These are phyloP conservation scores for Lyophyllum shimeji DNA, from an alignment of 768 basidiomycete genomes.

Conservation along the genomic window DNA sequence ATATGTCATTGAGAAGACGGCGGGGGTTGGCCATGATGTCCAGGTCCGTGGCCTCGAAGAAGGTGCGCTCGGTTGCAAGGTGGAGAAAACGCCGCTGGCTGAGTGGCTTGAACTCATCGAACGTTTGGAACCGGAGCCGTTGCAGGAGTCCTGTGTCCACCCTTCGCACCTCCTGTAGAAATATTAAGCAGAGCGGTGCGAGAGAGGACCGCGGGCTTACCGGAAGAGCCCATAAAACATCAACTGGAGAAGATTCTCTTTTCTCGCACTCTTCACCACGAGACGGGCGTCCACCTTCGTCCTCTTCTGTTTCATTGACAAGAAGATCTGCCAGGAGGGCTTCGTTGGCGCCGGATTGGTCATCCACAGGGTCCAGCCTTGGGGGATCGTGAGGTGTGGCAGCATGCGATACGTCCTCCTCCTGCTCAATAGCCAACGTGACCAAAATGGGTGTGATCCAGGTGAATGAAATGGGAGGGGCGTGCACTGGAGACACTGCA, in stretches of 20 bases:
- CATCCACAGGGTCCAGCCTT: background rate
- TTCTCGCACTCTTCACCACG: background rate
- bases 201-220: background rate
- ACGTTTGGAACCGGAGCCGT: background rate
- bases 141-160: background rate
- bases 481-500: background rate
- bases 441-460: background rate
- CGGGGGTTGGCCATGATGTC: background rate
- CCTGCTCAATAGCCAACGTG: background rate
- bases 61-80: background rate
- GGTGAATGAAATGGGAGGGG: background rate
- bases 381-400: background rate
- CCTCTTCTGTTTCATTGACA: background rate
- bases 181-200: background rate
- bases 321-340: background rate
- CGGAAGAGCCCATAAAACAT: background rate
- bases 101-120: background rate
- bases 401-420: background rate
- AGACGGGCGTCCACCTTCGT: background rate
- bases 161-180: background rate
- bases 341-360: background rate
- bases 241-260: background rate
- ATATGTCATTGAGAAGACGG: conserved; percentile 21
- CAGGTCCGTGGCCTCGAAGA: background rate
- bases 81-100: background rate